A percentile compares a stretch with the other conserved stretches of the same genome.
Evolutionary conservation across 768 basidiomycete species (phyloP).

Genomic region (Russula abietina): DNA sequence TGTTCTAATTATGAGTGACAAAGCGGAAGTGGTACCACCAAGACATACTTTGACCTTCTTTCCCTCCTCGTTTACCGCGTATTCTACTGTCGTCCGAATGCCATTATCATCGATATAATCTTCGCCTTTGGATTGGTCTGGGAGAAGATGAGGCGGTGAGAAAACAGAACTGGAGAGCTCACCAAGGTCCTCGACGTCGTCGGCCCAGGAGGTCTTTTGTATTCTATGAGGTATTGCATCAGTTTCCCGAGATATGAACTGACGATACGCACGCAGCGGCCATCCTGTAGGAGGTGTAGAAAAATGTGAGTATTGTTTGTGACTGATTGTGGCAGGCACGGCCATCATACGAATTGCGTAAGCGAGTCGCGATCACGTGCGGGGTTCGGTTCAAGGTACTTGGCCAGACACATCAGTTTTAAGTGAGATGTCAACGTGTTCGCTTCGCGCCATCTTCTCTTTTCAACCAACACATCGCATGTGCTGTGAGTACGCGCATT

Average conservation of each 20-base stretch:
- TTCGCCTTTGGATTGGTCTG: conserved; percentile 51
- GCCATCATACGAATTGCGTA: neutral
- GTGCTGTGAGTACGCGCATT: neutral
- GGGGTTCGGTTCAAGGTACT: conserved; percentile 3
- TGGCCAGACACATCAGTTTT: neutral
- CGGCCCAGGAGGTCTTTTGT: conserved; percentile 36
- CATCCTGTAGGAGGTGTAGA: neutral
- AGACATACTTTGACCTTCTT: conserved; percentile 83
- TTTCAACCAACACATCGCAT: neutral
- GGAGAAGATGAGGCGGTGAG: neutral
- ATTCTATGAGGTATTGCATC: conserved; percentile 28
- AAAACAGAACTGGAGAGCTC: neutral
- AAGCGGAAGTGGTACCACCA: neutral
- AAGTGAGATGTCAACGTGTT: neutral
- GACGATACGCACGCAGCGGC: conserved; percentile 7
- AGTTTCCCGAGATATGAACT: neutral
- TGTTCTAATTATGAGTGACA: conserved; percentile 30
- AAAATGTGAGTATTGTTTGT: neutral
- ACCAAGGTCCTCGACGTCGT: conserved; percentile 37
- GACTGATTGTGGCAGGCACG: neutral
- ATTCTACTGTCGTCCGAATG: conserved; percentile 14
- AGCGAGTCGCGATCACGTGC: conserved; percentile 13
- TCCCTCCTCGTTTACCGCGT: conserved; percentile 74
- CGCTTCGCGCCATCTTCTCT: neutral
- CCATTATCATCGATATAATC: conserved; percentile 84